phyloP scores from a whole-genome alignment of 345 rosid genomes.

The Hirschfeldia incana region DNA sequence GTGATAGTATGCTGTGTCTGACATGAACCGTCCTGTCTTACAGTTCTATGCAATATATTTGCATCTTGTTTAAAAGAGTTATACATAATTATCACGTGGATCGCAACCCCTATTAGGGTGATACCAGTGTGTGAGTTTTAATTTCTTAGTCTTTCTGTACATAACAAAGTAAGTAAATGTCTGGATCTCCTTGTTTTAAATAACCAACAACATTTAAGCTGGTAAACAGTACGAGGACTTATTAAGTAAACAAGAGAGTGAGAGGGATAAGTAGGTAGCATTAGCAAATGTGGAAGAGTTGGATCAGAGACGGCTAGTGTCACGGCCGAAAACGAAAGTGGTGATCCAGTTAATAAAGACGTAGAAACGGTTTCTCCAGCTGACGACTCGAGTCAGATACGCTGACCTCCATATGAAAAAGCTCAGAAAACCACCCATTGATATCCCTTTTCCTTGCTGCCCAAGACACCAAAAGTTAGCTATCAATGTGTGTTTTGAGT shows the following conservation, averaged over 20 bases:
- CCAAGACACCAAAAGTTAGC: background rate
- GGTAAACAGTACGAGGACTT: background rate
- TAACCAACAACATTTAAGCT: background rate
- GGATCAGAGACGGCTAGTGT: conserved; percentile 68
- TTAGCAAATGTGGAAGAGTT: background rate
- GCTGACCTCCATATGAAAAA: conserved; percentile 99
- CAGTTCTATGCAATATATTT: background rate
- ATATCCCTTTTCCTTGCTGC: conserved; percentile 82
- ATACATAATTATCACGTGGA: background rate
- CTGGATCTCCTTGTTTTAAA: background rate
- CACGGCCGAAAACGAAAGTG: conserved; percentile 89
- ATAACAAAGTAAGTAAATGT: background rate
- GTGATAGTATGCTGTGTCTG: background rate
- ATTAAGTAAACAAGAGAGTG: background rate
- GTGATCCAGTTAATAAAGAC: conserved; percentile 94
- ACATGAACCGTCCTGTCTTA: background rate
- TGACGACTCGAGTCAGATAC: conserved; percentile 86
- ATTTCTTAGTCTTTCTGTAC: background rate
- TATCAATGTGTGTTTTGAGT: background rate
- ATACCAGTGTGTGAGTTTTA: conserved; percentile 20
- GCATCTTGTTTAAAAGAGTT: background rate
- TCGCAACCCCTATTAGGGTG: background rate
- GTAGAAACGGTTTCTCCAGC: conserved; percentile 98
- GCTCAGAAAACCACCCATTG: conserved; percentile 78
- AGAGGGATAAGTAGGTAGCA: background rate